Percentiles rank a stretch among this genome's conserved stretches.
These are phyloP conservation scores for Mycena galericulata DNA, from an alignment of 768 basidiomycete genomes.

Conservation along the genomic window DNA sequence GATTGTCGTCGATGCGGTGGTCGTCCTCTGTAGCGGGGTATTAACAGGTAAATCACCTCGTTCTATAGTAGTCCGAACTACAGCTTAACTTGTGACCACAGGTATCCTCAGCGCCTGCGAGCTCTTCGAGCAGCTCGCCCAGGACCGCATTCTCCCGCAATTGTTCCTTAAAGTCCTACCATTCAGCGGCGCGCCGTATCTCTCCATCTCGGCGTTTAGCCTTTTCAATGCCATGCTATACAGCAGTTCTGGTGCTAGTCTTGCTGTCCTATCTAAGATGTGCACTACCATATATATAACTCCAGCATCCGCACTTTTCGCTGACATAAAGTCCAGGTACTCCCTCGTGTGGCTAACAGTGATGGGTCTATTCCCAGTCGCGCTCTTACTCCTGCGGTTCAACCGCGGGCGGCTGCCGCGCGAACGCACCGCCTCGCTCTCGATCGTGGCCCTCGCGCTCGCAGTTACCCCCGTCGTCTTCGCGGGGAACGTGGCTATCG, in stretches of 20 bases:
- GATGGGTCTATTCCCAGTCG: constrained; percentile 73
- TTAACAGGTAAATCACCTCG: constrained; percentile 62
- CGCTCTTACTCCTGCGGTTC: constrained; percentile 71
- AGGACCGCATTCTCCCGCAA: constrained; percentile 70
- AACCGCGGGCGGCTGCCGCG: constrained; percentile 71
- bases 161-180: constrained; percentile 63
- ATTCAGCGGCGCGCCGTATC: constrained; percentile 62
- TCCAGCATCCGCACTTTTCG: not conserved
- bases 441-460: constrained; percentile 55
- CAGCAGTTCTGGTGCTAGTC: constrained; percentile 64
- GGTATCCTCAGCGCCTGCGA: constrained; percentile 71
- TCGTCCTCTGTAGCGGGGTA: constrained; percentile 81
- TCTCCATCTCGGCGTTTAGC: constrained; percentile 64
- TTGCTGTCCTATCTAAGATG: constrained; percentile 71
- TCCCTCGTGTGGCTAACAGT: constrained; percentile 75
- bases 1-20: constrained; percentile 74
- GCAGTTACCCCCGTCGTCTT: constrained; percentile 57
- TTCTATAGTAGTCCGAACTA: too few relatives aligned
- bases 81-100: constrained; percentile 34
- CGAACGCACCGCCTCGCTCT: constrained; percentile 51
- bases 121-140: constrained; percentile 66
- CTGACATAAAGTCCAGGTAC: constrained; percentile 56
- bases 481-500: constrained; percentile 70
- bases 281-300: constrained; percentile 37
- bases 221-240: constrained; percentile 66